phyloP scores from a whole-genome alignment of 768 basidiomycete genomes.

The Baorangia bicolor region DNA sequence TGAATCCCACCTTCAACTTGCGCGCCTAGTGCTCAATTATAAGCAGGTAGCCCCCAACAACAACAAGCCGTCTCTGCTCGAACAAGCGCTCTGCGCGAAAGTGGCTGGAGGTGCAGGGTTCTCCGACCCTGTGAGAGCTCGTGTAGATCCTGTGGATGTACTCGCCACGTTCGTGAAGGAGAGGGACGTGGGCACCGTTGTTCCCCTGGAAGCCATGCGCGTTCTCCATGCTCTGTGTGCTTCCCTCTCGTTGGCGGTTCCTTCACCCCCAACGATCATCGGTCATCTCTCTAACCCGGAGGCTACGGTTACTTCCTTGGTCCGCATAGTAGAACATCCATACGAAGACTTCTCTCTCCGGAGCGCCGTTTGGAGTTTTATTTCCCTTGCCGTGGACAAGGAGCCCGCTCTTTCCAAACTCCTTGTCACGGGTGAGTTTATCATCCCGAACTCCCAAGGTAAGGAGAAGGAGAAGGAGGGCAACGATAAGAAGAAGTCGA shows the following conservation, averaged over 20 bases:
- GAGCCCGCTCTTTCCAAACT: slow-evolving; percentile 84
- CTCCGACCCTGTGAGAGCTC: slow-evolving; percentile 44
- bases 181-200: slow-evolving; percentile 54
- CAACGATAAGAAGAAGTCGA: slow-evolving; percentile 34
- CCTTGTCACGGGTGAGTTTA: slow-evolving; percentile 74
- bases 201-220: slow-evolving; percentile 65
- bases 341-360: slow-evolving; percentile 74
- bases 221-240: slow-evolving; percentile 67
- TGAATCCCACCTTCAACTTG: slow-evolving; percentile 62
- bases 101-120: slow-evolving; percentile 48
- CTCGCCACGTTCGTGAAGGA: slow-evolving; percentile 67
- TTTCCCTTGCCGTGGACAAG: slow-evolving; percentile 76
- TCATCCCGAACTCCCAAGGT: slow-evolving; percentile 44
- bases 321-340: slow-evolving; percentile 74
- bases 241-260: slow-evolving; percentile 58
- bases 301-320: slow-evolving; percentile 60
- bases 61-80: slow-evolving; percentile 62
- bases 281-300: slow-evolving; percentile 80
- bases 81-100: slow-evolving; percentile 71
- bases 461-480: slow-evolving; percentile 31
- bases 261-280: slow-evolving; percentile 69
- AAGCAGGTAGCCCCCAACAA: slow-evolving; percentile 51
- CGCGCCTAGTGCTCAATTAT: slow-evolving; percentile 59
- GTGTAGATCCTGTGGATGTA: slow-evolving; percentile 72
- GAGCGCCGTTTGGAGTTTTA: slow-evolving; percentile 80